These are phyloP conservation scores for Penicillium janthinellum DNA, from an alignment of 2,329 filamentous ascomycete genomes.

Conservation along the genomic window DNA sequence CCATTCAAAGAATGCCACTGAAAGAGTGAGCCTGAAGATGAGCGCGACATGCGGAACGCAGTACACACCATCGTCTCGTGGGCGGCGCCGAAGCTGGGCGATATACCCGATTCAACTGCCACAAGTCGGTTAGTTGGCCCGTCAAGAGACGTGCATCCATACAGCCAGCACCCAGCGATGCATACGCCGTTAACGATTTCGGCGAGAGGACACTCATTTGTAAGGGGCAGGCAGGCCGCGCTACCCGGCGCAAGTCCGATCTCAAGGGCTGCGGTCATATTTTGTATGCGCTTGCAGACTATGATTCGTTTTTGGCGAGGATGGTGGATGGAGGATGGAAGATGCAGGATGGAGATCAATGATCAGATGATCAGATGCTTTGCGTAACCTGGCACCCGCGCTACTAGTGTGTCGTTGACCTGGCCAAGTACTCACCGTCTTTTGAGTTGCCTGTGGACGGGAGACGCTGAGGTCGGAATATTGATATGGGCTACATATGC, in stretches of 20 bases:
- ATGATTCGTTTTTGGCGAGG: not conserved
- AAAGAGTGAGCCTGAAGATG: not conserved
- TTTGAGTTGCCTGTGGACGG: slow-evolving; percentile 23
- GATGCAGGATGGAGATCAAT: not conserved
- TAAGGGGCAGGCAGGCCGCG: not conserved
- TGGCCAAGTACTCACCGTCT: slow-evolving; percentile 26
- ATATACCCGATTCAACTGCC: slow-evolving; percentile 1
- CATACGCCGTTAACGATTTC: not conserved
- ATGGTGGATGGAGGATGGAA: not conserved
- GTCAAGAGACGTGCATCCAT: not conserved
- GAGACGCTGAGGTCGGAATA: slow-evolving; percentile 20
- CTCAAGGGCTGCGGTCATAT: not conserved
- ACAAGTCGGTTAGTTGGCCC: not conserved
- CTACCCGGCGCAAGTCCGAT: not conserved
- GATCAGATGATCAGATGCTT: slow-evolving; percentile 6
- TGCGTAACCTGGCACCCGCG: slow-evolving; percentile 1
- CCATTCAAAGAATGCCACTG: slow-evolving; percentile 8
- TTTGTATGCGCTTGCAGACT: not conserved
- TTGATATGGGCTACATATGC: slow-evolving; percentile 25
- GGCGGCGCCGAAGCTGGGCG: not conserved
- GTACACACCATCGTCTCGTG: not conserved
- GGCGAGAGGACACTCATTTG: not conserved
- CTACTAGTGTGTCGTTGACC: slow-evolving; percentile 15
- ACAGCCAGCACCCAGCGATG: not conserved
- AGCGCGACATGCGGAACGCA: not conserved